Base-by-base conservation (phyloP, 108 stramenopile genomes). In the Schizochytrium sp. region DNA sequence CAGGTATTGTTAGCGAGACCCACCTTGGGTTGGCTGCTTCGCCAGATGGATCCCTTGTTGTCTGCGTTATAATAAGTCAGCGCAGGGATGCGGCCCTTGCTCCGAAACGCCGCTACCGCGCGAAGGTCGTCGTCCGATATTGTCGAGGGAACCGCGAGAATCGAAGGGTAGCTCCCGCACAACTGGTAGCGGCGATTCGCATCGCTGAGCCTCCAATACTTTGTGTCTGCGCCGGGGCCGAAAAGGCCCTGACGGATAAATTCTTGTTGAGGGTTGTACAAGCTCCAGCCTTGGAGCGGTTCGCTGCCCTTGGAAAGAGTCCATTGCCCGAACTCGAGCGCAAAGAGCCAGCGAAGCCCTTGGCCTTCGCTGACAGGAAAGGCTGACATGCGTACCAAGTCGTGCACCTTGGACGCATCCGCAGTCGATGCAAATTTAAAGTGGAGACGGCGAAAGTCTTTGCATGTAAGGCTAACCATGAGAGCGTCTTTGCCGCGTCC, bases 21-120 rank as follows among this genome's bases (percentile, higher is more conserved):
- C 23, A 98, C 97, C 89, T 97, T 97, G 2, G 99, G 99, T 89
- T 99, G 99, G 45, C 97, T 93, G 57, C 93, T 94, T 72, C 99
- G 90, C 98, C 98, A 98, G 55, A 99, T 94, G 60, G 95, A 94
- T 5, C 96, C 96, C 6, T 72, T 57, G 19, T 76, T 88, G 5
- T 60, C 29, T 18, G 58, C 28, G 55, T 88, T 29, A 4, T 72
- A 89, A 92, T 92, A 94, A 57, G 91, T 71, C 72, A 94, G 59
- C 19, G 72, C 92, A 5, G 94, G 94, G 6, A 94, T 29, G 29
- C 94, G 90, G 23, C 90, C 72, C 71, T 90, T 93, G 47, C 91
- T 90, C 3, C 94, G 91, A 59, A 93, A 94, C 5, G 23, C n/a
- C 4, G 89, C 89, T 8, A 92, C 88, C n/a, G 87, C 53, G n/a